Base-by-base conservation (phyloP, 345 rosid species). In the Mangifera indica region DNA sequence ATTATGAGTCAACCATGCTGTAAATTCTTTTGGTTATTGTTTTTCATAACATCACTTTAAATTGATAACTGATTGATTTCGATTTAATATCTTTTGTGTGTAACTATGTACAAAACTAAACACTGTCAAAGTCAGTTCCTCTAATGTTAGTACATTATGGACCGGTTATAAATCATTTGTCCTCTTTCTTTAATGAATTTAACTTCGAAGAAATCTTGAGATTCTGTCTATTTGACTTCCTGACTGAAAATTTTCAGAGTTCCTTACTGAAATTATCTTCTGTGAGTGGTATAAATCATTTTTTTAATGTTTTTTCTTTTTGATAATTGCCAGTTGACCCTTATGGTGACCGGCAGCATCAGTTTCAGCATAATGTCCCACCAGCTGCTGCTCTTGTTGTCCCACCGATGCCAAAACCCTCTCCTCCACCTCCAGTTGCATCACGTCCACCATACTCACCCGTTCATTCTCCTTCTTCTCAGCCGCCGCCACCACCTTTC, bases 331-430 rank as follows among this genome's bases (percentile, higher is more conserved):
- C 83, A 90, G 97, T 63, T 81, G 90, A 74, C 25, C 80, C 77
- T 73, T 80, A 87, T 56, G 84, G 84, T 51, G 88, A 85, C 40
- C 89, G 74, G 0, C 95, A 84, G 44, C 89, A 81, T 34, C 72
- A 84, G 7, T 81, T 92, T 93, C 93, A 90, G 56, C 92, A 86
- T 42, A 83, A 84, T 80, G 76, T 77, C 63, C 85, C 85, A 1
- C 85, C 78, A 4, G 88, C 84, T 18, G 74, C 85, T 1, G 84
- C 81, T 63, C 84, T 64, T 17, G 80, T 62, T 3, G 52, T 57
- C 15, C 1, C 87, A n/a, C 58, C 77, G 1, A 59, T 80, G 17
- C 79, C 87, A 22, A 77, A 81, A 72, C 81, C 84, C 10, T 69
- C 86, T 7, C 67, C 84, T 5, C 77, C 89, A 65, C 79, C 84